phyloP scores from a whole-genome alignment of 768 basidiomycete genomes.

The Boletus vermiculosoides region DNA sequence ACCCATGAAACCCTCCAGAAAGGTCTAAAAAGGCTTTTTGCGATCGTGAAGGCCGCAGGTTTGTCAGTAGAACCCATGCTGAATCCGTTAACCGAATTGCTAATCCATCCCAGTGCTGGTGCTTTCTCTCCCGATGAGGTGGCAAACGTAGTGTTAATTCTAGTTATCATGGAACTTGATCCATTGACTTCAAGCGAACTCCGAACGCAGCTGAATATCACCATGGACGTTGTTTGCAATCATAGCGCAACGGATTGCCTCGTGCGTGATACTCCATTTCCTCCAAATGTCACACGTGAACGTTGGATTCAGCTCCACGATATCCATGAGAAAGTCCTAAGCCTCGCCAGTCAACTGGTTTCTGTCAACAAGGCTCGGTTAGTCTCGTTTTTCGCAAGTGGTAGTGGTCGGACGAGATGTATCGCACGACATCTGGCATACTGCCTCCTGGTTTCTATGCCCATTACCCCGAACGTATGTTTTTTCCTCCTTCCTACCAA shows the following conservation, averaged over 20 bases:
- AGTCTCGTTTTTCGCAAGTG: slow-evolving; percentile 50
- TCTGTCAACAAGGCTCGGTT: slow-evolving; percentile 51
- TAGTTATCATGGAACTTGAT: slow-evolving; percentile 61
- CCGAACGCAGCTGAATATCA: slow-evolving; percentile 43
- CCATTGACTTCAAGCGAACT: slow-evolving; percentile 44
- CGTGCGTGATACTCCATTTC: slow-evolving; percentile 16
- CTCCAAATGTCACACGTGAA: not conserved
- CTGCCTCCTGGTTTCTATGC: slow-evolving; percentile 20
- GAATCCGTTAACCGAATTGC: not conserved
- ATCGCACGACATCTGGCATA: slow-evolving; percentile 62
- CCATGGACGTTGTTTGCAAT: slow-evolving; percentile 48
- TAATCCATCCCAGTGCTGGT: slow-evolving; percentile 30
- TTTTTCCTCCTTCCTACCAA: not conserved
- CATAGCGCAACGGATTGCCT: slow-evolving; percentile 33
- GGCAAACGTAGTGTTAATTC: slow-evolving; percentile 45
- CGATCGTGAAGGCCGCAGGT: slow-evolving; percentile 43
- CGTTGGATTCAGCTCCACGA: slow-evolving; percentile 41
- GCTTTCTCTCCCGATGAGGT: slow-evolving; percentile 41
- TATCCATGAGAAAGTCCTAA: slow-evolving; percentile 46
- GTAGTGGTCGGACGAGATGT: slow-evolving; percentile 47
- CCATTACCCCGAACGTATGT: slow-evolving; percentile 15
- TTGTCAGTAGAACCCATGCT: slow-evolving; percentile 38
- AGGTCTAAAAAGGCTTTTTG: slow-evolving; percentile 42
- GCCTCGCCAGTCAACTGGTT: slow-evolving; percentile 39
- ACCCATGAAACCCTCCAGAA: slow-evolving; percentile 27